phyloP scores from a whole-genome alignment of 179 eudicot species.

The Kewa caespitosa region DNA sequence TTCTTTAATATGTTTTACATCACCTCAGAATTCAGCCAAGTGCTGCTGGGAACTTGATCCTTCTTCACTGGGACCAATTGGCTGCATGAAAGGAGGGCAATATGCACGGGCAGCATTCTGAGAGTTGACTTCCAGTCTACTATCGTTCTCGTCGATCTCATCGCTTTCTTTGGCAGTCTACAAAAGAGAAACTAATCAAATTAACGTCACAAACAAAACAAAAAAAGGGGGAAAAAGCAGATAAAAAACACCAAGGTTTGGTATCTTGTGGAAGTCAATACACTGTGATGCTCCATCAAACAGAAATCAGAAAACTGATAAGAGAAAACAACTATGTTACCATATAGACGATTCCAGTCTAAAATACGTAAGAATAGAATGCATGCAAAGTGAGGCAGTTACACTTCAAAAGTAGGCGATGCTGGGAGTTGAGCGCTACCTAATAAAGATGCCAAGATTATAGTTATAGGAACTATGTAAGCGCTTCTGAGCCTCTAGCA shows the following conservation, averaged over 20 bases:
- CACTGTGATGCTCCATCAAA: not conserved
- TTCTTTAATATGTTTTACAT: too few species aligned
- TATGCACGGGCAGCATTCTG: constrained; percentile 61
- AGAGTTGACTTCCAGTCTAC: constrained; percentile 40
- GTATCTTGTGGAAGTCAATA: not conserved
- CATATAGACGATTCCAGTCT: not conserved
- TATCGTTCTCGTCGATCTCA: constrained; percentile 58
- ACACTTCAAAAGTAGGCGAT: too few species aligned
- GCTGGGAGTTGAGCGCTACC: too few species aligned
- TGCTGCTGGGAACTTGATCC: constrained; percentile 56
- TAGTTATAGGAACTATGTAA: too few species aligned
- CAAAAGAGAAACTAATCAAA: constrained; percentile 13
- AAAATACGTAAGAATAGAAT: too few species aligned
- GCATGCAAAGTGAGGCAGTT: too few species aligned
- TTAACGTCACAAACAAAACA: not conserved
- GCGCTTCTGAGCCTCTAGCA: too few species aligned
- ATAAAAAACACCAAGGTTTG: too few species aligned
- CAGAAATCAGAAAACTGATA: not conserved
- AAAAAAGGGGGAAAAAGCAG: not conserved
- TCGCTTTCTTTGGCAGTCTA: constrained; percentile 63
- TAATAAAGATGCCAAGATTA: too few species aligned
- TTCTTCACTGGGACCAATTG: constrained; percentile 32
- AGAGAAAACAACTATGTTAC: not conserved
- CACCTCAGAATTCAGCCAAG: not conserved
- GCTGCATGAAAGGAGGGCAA: constrained; percentile 66